phyloP scores from a whole-genome alignment of 176 grass and related monocot species.

The Canna indica region DNA sequence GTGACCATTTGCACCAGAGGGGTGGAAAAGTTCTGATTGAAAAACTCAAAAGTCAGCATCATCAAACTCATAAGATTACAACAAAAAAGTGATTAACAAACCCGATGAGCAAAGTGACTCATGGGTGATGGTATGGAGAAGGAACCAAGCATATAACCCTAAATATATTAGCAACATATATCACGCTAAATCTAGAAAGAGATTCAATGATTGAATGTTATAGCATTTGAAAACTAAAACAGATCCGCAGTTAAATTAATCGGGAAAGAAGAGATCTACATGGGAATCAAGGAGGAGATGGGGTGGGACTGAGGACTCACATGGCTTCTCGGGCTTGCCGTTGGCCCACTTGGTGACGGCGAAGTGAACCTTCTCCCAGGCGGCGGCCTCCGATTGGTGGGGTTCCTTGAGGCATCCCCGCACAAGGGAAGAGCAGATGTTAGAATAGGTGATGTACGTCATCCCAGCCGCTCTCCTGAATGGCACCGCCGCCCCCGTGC shows the following conservation, averaged over 20 bases:
- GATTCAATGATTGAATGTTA: too few relatives aligned
- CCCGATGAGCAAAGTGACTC: too few relatives aligned
- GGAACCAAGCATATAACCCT: too few relatives aligned
- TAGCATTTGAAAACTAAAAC: not conserved
- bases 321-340: conserved; percentile 9
- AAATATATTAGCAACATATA: too few relatives aligned
- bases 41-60: too few relatives aligned
- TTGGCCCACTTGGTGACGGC: conserved; percentile 17
- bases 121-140: too few relatives aligned
- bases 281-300: not conserved
- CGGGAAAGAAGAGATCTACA: not conserved
- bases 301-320: not conserved
- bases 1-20: too few relatives aligned
- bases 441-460: conserved; percentile 21
- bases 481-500: conserved; percentile 9
- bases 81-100: too few relatives aligned
- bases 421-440: conserved; percentile 17
- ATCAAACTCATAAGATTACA: too few relatives aligned
- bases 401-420: conserved; percentile 19
- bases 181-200: too few relatives aligned
- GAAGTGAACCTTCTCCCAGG: conserved; percentile 14
- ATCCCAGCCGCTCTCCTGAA: conserved; percentile 15
- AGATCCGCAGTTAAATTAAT: not conserved
- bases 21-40: too few relatives aligned
- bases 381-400: not conserved